Evolutionary conservation across 2,329 filamentous ascomycete genomes (phyloP).

Genomic region (Aspergillus felis): DNA sequence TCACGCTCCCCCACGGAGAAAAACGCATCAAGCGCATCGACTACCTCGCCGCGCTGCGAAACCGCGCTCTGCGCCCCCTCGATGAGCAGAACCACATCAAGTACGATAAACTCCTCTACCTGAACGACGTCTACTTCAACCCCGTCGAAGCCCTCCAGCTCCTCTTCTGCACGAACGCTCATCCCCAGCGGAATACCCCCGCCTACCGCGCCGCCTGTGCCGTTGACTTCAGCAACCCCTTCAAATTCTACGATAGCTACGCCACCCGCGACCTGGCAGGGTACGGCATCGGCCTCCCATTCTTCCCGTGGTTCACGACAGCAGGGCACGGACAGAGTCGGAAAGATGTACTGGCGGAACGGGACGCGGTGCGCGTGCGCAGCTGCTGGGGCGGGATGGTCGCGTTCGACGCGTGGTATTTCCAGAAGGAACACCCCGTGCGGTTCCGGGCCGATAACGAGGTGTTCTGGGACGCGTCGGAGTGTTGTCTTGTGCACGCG

Average conservation of each 20-base stretch:
- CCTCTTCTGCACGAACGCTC: constrained; percentile 56
- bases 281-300: constrained; percentile 63
- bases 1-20: constrained; percentile 60
- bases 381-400: constrained; percentile 77
- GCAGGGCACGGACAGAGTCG: constrained; percentile 52
- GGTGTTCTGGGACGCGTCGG: constrained; percentile 60
- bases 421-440: constrained; percentile 43
- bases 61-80: constrained; percentile 63
- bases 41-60: constrained; percentile 69
- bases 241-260: constrained; percentile 75
- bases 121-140: constrained; percentile 66
- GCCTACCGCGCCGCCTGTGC: constrained; percentile 67
- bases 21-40: constrained; percentile 67
- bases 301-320: constrained; percentile 67
- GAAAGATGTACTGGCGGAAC: constrained; percentile 58
- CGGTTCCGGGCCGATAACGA: constrained; percentile 59
- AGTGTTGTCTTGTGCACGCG: constrained; percentile 59
- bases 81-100: constrained; percentile 39
- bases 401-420: constrained; percentile 46
- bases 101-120: constrained; percentile 56
- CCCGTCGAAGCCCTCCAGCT: constrained; percentile 57
- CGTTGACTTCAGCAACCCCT: constrained; percentile 69
- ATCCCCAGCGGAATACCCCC: background rate
- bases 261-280: constrained; percentile 69
- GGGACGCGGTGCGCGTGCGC: constrained; percentile 61